Conservation (phyloP, 2,329 filamentous ascomycete genomes). For the Calonectria henricotiae region DNA sequence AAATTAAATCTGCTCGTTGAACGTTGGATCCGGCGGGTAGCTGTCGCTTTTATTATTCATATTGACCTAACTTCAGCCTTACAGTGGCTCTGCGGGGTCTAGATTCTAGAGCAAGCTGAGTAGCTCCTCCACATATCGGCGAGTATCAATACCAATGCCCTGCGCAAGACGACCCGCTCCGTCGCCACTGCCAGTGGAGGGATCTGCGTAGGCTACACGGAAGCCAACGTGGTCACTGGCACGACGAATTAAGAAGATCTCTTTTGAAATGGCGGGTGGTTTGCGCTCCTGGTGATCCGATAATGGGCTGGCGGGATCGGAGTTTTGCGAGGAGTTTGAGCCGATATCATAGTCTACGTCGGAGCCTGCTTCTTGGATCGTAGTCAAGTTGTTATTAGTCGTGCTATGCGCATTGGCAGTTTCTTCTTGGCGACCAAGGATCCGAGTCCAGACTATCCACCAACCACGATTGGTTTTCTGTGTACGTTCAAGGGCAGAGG, state of each 20-base stretch:
- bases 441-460: conserved; percentile 79
- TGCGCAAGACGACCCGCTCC: conserved; percentile 76
- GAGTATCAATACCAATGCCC: conserved; percentile 84
- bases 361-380: conserved; percentile 51
- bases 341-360: conserved; percentile 30
- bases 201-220: conserved; percentile 58
- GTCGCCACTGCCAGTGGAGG: conserved; percentile 63
- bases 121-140: conserved; percentile 81
- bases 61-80: conserved; percentile 3
- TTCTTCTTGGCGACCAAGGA: conserved; percentile 61
- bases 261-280: conserved; percentile 63
- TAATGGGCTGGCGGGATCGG: not conserved
- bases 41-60: not conserved
- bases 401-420: conserved; percentile 33
- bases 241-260: conserved; percentile 75
- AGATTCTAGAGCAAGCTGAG: conserved; percentile 69
- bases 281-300: not conserved
- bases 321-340: not conserved
- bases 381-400: conserved; percentile 46
- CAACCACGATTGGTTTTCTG: conserved; percentile 78
- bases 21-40: not conserved
- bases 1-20: conserved; percentile 16
- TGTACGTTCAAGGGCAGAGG: conserved; percentile 72
- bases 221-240: conserved; percentile 71
- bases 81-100: not conserved